Percentiles rank a stretch among this genome's conserved stretches.
Evolutionary conservation across 768 basidiomycete genomes (phyloP).

Genomic region (Lactarius psammicola): DNA sequence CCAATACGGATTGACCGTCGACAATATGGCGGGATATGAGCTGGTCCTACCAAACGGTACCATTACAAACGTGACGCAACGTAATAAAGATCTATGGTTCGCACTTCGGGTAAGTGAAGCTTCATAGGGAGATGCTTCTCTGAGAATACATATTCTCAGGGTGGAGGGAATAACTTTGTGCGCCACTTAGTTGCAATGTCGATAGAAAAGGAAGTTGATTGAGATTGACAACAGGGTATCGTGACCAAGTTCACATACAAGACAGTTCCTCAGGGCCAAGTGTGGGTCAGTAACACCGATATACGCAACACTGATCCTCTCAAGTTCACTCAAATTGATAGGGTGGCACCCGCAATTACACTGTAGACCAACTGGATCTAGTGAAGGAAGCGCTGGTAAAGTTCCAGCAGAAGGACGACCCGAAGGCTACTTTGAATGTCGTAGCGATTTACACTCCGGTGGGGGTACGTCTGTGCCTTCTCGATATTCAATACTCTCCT

Average conservation of each 20-base stretch:
- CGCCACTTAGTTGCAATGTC: background rate
- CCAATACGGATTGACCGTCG: slow-evolving; percentile 16
- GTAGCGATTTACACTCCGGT: background rate
- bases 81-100: slow-evolving; percentile 2
- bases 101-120: slow-evolving; percentile 13
- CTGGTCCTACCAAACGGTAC: slow-evolving; percentile 37
- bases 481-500: background rate
- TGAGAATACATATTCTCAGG: background rate
- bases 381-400: slow-evolving; percentile 1
- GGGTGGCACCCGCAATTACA: slow-evolving; percentile 4
- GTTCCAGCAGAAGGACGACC: slow-evolving; percentile 8
- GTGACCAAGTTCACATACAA: slow-evolving; percentile 7
- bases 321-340: background rate
- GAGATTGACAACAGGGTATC: background rate
- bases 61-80: background rate
- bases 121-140: background rate
- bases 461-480: background rate
- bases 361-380: background rate
- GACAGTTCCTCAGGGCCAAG: slow-evolving; percentile 10
- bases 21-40: slow-evolving; percentile 35
- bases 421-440: background rate
- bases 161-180: slow-evolving; percentile 24
- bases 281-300: background rate
- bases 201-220: background rate
- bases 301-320: no score